phyloP scores from a whole-genome alignment of 805 yeast species.

The Metschnikowia peoriensis region DNA sequence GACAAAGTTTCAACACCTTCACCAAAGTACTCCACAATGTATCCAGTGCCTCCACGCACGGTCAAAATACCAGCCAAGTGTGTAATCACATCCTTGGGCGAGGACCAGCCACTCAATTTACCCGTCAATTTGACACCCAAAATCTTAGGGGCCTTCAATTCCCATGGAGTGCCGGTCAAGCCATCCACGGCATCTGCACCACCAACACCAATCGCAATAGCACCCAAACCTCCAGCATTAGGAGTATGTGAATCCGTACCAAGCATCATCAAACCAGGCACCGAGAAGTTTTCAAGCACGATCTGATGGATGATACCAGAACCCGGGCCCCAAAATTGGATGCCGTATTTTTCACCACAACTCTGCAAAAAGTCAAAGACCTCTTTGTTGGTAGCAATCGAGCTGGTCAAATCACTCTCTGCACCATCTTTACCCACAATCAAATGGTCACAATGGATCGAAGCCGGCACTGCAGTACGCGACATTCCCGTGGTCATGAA shows the following conservation, averaged over 20 bases:
- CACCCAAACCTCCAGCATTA: slow-evolving; percentile 98
- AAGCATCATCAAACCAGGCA: slow-evolving; percentile 95
- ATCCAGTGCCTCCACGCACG: slow-evolving; percentile 98
- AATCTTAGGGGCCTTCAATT: slow-evolving; percentile 93
- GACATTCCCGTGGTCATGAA: slow-evolving; percentile 96
- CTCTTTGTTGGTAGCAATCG: slow-evolving; percentile 85
- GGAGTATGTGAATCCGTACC: slow-evolving; percentile 99
- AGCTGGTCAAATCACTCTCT: slow-evolving; percentile 71
- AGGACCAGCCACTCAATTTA: slow-evolving; percentile 84
- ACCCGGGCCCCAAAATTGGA: slow-evolving; percentile 99
- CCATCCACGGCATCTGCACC: slow-evolving; percentile 99
- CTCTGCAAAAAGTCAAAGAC: slow-evolving; percentile 92
- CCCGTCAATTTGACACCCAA: slow-evolving; percentile 95
- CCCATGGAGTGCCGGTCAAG: slow-evolving; percentile 97
- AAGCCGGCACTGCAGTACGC: slow-evolving; percentile 85
- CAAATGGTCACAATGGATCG: slow-evolving; percentile 97
- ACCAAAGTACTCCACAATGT: slow-evolving; percentile 94
- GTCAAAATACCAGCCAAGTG: slow-evolving; percentile 89
- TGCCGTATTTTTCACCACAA: slow-evolving; percentile 92
- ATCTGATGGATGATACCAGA: slow-evolving; percentile 99
- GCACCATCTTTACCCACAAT: slow-evolving; percentile 97
- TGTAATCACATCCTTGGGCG: slow-evolving; percentile 96
- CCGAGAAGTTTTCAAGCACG: slow-evolving; percentile 92
- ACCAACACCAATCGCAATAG: slow-evolving; percentile 98
- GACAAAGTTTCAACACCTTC: slow-evolving; percentile 86